Percentiles rank a stretch among this genome's conserved stretches.
These are phyloP conservation scores for Coelastrella sp. DNA, from an alignment of 139 green algal species.

Conservation along the genomic window DNA sequence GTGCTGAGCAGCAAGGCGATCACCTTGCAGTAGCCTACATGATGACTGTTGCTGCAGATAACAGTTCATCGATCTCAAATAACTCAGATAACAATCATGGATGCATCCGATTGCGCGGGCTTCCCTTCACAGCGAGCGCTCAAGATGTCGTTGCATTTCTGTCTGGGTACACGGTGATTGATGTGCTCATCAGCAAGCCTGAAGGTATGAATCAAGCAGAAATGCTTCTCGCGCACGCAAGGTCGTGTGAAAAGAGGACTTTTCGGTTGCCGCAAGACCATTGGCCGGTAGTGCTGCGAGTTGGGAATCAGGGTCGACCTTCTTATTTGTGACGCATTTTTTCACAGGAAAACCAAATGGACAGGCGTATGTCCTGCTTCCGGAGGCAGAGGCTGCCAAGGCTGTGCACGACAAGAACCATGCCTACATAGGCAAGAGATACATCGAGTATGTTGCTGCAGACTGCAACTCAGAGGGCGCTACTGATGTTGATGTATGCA, in stretches of 20 bases:
- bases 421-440: conserved; percentile 24
- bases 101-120: conserved; percentile 10
- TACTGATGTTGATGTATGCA: not conserved
- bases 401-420: not conserved
- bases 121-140: not conserved
- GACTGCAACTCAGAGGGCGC: not conserved
- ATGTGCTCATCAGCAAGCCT: not conserved
- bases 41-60: not conserved
- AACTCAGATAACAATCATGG: not conserved
- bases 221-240: too few species aligned
- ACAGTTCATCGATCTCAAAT: not conserved
- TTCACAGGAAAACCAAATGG: conserved; percentile 16
- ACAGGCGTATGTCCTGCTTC: conserved; percentile 3
- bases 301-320: not conserved
- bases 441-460: conserved; percentile 5
- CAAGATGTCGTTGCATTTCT: not conserved
- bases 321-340: not conserved
- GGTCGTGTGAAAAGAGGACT: not conserved
- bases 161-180: not conserved
- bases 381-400: not conserved
- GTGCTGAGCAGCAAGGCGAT: not conserved
- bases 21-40: not conserved
- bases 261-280: not conserved
- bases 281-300: not conserved
- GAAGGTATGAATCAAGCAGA: not conserved